Base-by-base conservation (phyloP, 768 basidiomycete species). In the Pulveroboletus ravenelii region DNA sequence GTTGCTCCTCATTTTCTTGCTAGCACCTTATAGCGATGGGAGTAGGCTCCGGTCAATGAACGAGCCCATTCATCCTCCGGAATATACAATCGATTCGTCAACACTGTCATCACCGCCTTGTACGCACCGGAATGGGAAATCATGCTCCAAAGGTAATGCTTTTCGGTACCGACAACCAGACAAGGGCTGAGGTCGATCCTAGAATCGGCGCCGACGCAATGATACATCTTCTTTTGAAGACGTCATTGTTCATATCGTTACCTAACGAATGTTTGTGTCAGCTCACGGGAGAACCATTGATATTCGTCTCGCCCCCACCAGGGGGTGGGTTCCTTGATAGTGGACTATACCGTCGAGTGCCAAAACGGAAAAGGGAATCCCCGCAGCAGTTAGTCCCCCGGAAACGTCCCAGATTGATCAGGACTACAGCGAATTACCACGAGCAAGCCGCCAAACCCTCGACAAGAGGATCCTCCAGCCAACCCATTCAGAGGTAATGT, bases 181-280 rank as follows among this genome's bases (percentile, higher is more conserved):
- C n/a, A 42, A 37, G 34, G 20, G 44, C n/a, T 49, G 35, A 59
- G 0, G 15, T 36, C 40, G 15, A 12, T 37, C 17, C 39, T 56
- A 94, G 93, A 56, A 78, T 91, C 8, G 93, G 93, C 0, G 81
- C 81, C 36, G 81, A 82, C 57, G 78, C 79, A 1, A 85, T 95
- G 77, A 64, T 87, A 30, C 84, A 93, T 63, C 72, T 98, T 10
- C 77, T 98, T 15, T 75, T 83, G 3, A 78, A 85, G 48, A 84
- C 85, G 0, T 86, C 82, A 10, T 54, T 94, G 15, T 97, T 93
- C 63, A 61, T 87, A 14, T 72, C 86, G 2, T 68, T 96, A 18
- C 87, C 87, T 0, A 95, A 96, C 60, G 82, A 80, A 17, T 94
- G 91, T 61, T 77, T 85, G 34, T 87, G 87, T 53, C 94, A 98